Base-by-base conservation (phyloP, 2,329 filamentous ascomycete genomes). In the Pseudocercospora fijiensis region DNA sequence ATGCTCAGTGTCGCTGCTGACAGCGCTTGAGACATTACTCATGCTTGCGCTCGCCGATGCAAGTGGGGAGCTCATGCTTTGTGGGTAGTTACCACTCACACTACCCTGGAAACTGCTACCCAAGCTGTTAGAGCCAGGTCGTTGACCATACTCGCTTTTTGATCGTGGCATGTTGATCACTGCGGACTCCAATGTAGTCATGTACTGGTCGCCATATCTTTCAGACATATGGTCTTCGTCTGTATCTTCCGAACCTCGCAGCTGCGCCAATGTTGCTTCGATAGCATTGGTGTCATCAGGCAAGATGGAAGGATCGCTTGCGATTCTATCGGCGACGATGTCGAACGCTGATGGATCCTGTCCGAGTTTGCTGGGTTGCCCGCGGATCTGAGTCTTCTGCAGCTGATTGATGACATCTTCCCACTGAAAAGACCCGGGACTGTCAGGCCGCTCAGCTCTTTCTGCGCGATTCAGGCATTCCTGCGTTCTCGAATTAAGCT, bases 401-500 rank as follows among this genome's bases (percentile, higher is more conserved):
- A 77, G 69, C 41, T 82, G 75, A 65, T 83, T 82, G 18, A 83
- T 81, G 11, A 84, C 74, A 62, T 84, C 82, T 66, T 84, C 82
- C 82, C 82, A 84, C 28, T 80, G 78, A 58, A 82, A 77, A 57
- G 78, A 81, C 8, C 81, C 71, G 6, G 76, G 77, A 27, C 80
- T 83, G 27, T 77, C 78, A 1, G 82, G 82, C 5, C 81, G 76
- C 70, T 84, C 82, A 1, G 82, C 82, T 22, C 81, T 77, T 69
- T 84, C 83, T 1, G 83, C 82, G 20, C 81, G 78, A 60, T 79
- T 80, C 10, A 85, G 71, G 64, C 82, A 84, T 58, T 82, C 80
- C 56, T 78, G 76, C 20, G 83, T 84, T 4, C 82, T 78, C 24
- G 79, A 75, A 47, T 79, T 78, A 11, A 84, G 77, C 13, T 75